Conservation (phyloP, 2,329 filamentous ascomycete species). For the Cordyceps militaris region DNA sequence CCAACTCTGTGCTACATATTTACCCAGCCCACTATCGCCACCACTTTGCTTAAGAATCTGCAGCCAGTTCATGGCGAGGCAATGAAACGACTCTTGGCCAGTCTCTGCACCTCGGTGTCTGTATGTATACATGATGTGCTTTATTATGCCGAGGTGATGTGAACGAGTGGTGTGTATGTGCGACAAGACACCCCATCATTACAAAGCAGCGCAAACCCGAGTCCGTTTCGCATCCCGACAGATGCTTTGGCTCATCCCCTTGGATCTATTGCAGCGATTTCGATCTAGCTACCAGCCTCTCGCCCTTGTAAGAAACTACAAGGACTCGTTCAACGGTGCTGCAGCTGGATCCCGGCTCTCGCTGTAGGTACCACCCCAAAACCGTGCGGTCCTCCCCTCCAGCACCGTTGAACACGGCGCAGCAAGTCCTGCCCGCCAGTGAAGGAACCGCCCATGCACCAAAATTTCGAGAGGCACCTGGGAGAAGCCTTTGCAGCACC, state of each 20-base stretch:
- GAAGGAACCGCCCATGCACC: no score
- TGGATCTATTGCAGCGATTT: neutral
- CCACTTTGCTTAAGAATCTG: neutral
- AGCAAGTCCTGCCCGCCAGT: neutral
- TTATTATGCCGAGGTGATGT: neutral
- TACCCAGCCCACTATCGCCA: neutral
- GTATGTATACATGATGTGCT: neutral
- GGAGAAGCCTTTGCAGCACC: no score
- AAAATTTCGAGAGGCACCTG: no score
- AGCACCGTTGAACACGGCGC: neutral
- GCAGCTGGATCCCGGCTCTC: conserved; percentile 6
- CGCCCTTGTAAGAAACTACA: neutral
- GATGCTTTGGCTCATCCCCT: neutral
- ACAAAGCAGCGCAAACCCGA: neutral
- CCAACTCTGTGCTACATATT: neutral
- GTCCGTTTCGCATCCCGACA: neutral
- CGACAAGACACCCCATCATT: neutral
- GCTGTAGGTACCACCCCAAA: neutral
- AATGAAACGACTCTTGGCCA: neutral
- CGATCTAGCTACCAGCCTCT: neutral
- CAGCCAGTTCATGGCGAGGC: neutral
- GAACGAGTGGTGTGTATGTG: neutral
- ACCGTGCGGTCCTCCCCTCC: neutral
- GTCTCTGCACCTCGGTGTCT: neutral
- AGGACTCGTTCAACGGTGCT: neutral